Evolutionary conservation across 2,329 filamentous ascomycete species (phyloP).

Genomic region (Cladosporium sp.): DNA sequence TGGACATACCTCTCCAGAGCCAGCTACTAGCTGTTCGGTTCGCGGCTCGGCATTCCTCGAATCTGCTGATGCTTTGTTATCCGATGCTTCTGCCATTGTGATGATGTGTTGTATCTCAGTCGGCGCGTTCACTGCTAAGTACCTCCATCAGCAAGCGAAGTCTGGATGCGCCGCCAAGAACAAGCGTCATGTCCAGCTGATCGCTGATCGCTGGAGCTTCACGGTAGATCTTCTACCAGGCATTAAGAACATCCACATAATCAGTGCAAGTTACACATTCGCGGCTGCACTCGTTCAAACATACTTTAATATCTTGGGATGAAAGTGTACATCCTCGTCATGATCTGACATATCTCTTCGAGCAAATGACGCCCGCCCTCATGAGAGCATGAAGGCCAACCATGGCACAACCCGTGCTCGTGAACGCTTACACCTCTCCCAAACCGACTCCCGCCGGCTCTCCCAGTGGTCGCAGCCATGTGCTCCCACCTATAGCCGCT

Average conservation of each 20-base stretch:
- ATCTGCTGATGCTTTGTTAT: neutral
- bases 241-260: no score
- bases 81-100: slow-evolving; percentile 9
- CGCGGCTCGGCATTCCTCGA: neutral
- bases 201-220: neutral
- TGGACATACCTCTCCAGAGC: slow-evolving; percentile 11
- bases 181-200: neutral
- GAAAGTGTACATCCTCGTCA: neutral
- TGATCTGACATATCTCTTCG: neutral
- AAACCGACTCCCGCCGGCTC: slow-evolving; percentile 14
- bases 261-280: no score
- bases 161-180: neutral
- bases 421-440: slow-evolving; percentile 26
- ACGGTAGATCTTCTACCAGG: no score
- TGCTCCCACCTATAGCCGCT: slow-evolving; percentile 29
- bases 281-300: neutral
- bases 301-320: no score
- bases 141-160: neutral
- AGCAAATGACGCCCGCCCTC: neutral
- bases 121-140: neutral
- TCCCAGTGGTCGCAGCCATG: slow-evolving; percentile 15
- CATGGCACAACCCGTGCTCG: slow-evolving; percentile 42
- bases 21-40: neutral
- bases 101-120: neutral
- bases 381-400: slow-evolving; percentile 21